Evolutionary conservation across 208 protist species (phyloP).

Genomic region (Blechomonas ayalai): DNA sequence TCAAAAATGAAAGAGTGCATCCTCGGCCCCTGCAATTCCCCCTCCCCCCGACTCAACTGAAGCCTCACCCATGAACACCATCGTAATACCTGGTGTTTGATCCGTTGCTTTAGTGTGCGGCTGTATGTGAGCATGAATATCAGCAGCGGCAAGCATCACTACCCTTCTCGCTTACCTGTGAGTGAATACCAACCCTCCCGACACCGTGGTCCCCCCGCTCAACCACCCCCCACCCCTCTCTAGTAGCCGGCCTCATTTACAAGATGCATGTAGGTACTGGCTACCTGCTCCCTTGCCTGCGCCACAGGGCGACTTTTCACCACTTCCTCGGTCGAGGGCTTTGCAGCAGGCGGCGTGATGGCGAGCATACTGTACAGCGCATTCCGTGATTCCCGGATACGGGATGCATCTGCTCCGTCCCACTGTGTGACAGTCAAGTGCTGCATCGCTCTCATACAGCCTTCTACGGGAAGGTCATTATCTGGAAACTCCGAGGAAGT

Average conservation of each 20-base stretch:
- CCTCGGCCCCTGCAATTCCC: too few relatives aligned
- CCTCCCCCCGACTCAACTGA: too few relatives aligned
- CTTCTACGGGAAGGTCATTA: slow-evolving; percentile 7
- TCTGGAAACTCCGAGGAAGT: slow-evolving; percentile 15
- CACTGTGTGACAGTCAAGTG: slow-evolving; percentile 61
- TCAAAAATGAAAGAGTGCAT: too few relatives aligned
- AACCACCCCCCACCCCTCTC: background rate
- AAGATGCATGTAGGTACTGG: slow-evolving; percentile 64
- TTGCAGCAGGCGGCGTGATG: slow-evolving; percentile 25
- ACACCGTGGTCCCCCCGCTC: too few relatives aligned
- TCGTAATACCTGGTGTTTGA: too few relatives aligned
- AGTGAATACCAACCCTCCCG: too few relatives aligned
- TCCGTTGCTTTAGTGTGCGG: too few relatives aligned
- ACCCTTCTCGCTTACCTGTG: too few relatives aligned
- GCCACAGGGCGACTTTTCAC: slow-evolving; percentile 1
- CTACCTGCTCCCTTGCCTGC: slow-evolving; percentile 24
- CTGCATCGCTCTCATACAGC: slow-evolving; percentile 40
- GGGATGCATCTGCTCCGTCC: slow-evolving; percentile 60
- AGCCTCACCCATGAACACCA: too few relatives aligned
- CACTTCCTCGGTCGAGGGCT: background rate
- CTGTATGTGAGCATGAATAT: too few relatives aligned
- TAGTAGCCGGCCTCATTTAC: slow-evolving; percentile 84
- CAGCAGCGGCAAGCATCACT: too few relatives aligned
- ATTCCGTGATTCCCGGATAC: slow-evolving; percentile 64
- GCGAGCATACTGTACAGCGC: slow-evolving; percentile 66